Evolutionary conservation across 140 eudicot species (phyloP).

Genomic region (Cichorium intybus): DNA sequence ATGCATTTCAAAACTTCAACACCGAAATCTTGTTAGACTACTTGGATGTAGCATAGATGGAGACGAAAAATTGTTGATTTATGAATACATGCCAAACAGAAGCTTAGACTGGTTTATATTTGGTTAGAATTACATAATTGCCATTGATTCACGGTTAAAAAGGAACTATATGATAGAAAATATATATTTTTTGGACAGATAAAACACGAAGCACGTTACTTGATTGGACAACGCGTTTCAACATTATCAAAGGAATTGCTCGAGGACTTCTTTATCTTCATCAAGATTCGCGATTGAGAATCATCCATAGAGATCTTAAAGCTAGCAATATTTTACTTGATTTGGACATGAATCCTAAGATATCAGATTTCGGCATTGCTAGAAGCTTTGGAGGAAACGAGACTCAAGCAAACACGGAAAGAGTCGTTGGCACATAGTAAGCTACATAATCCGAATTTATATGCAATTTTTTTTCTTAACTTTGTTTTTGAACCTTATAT

Average conservation of each 20-base stretch:
- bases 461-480: not conserved
- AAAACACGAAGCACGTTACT: conserved; percentile 12
- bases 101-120: conserved; percentile 16
- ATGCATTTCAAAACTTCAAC: conserved; percentile 27
- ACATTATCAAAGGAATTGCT: conserved; percentile 47
- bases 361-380: conserved; percentile 57
- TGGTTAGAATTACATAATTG: conserved; percentile 6
- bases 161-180: too few species aligned
- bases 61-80: too few species aligned
- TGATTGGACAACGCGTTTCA: conserved; percentile 42
- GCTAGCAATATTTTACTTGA: conserved; percentile 48
- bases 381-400: conserved; percentile 46
- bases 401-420: conserved; percentile 32
- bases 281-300: conserved; percentile 47
- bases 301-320: conserved; percentile 51
- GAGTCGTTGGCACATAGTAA: conserved; percentile 56
- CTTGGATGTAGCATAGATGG: conserved; percentile 27
- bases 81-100: conserved; percentile 13
- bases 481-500: not conserved
- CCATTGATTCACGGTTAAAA: not conserved
- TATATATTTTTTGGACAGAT: conserved; percentile 34
- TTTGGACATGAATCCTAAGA: conserved; percentile 45
- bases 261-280: conserved; percentile 47
- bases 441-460: not conserved
- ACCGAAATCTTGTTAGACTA: conserved; percentile 30